Conservation (phyloP, 371 early-diverging fungal genomes). For the Mucor velutinosus region DNA sequence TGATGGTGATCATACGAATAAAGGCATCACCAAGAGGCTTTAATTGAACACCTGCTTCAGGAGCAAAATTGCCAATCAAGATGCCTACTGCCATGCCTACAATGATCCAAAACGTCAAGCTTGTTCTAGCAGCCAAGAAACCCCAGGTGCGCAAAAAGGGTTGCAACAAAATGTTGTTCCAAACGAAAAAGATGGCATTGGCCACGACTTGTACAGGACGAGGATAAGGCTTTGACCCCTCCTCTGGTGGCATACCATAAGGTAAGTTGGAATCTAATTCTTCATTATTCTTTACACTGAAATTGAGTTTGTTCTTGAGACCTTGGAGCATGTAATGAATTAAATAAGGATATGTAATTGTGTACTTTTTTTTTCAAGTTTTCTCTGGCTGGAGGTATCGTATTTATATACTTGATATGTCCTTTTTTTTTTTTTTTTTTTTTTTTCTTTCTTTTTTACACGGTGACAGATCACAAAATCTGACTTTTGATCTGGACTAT, state of each 20-base stretch:
- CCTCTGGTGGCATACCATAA: conserved; percentile 10
- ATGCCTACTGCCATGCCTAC: conserved; percentile 64
- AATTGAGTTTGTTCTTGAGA: not conserved
- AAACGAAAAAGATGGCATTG: not conserved
- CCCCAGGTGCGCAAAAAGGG: not conserved
- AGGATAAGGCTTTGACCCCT: conserved; percentile 11
- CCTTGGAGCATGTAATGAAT: not conserved
- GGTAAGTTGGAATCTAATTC: conserved; percentile 8
- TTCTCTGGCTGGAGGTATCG: not conserved
- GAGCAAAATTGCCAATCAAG: conserved; percentile 61
- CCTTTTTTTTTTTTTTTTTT: not conserved
- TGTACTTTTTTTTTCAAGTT: too few species aligned
- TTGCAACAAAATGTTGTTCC: not conserved
- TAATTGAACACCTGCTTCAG: conserved; percentile 45
- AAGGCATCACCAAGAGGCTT: conserved; percentile 60
- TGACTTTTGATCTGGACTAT: conserved; percentile 1
- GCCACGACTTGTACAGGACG: not conserved
- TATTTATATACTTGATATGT: not conserved
- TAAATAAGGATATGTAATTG: not conserved
- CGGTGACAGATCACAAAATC: conserved; percentile 4
- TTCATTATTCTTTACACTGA: not conserved
- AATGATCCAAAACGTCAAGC: conserved; percentile 66
- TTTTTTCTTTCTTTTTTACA: not conserved
- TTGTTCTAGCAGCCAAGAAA: conserved; percentile 46
- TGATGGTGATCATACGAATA: conserved; percentile 70